Evolutionary conservation across 2,329 filamentous ascomycete species (phyloP), one percentile per base, ranked within the genome.

Genomic region (Pseudocercospora crystallina): DNA sequence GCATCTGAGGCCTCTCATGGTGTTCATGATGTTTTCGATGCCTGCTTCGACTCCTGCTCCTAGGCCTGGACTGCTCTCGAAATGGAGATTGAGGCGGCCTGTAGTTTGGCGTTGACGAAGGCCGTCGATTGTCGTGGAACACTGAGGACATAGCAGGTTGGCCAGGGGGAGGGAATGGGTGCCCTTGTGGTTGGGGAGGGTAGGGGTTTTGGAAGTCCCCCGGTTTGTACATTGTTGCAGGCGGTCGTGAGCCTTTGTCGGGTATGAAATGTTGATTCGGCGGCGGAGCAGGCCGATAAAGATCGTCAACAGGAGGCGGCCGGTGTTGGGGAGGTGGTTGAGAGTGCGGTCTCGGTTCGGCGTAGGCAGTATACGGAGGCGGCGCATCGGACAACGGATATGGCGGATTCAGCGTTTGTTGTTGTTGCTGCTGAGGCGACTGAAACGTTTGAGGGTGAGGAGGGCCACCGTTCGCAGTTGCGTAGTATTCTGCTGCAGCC

Each of bases 381-480:
- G 63, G 63, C 2, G 59, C 61, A 39, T 66, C 63, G 20, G 59
- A 62, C 37, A 66, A 40, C 2, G 63, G 63, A 35, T 66, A 66
- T 34, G 63, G 62, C 15, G 61, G 58, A 31, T 53, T 53, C 15
- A 54, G 43, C 39, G 45, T 47, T 32, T 30, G 41, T 31, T 39
- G 36, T 45, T 49, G 39, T 36, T 30, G 48, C 35, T 58, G 53
- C 17, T 48, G 43, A 11, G 37, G 26, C 13, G 46, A 46, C 30
- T 43, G 52, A 14, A 36, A 47, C 2, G 46, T 50, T 36, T 43
- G 51, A 5, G 56, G 51, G 20, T 47, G 53, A 13, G 52, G 51
- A n/a, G 14, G 15, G n/a, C 31, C 17, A 33, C 47, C 49, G 38
- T 54, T 50, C 4, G 58, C 49, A 14, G 55, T 56, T 26, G 20